phyloP scores from a whole-genome alignment of 2,329 filamentous ascomycete genomes.

The Myotisia sp. region DNA sequence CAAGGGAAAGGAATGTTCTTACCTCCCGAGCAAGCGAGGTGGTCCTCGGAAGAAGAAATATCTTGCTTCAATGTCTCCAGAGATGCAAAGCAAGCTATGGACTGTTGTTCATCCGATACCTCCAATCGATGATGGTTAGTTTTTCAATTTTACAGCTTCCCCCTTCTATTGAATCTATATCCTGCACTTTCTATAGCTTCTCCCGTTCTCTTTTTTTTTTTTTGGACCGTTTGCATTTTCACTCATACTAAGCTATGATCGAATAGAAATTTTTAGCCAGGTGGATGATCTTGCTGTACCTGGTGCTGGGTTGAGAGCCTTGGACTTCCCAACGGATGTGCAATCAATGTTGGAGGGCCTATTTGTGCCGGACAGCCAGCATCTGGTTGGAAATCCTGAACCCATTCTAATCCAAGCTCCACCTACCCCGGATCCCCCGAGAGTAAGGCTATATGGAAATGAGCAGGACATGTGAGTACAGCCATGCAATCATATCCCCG shows the following conservation, averaged over 20 bases:
- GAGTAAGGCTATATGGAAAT: conserved; percentile 27
- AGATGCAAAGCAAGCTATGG: conserved; percentile 6
- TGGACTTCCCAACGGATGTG: conserved; percentile 26
- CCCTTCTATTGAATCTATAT: no score
- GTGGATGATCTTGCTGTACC: conserved; percentile 29
- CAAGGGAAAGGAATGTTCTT: conserved; percentile 29
- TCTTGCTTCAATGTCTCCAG: conserved; percentile 3
- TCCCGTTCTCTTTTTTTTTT: no score
- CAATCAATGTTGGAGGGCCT: conserved; percentile 27
- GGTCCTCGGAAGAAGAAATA: conserved; percentile 30
- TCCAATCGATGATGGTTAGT: conserved; percentile 12
- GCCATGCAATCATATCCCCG: neutral
- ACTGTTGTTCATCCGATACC: conserved; percentile 8
- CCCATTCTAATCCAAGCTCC: conserved; percentile 17
- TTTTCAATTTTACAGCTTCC: conserved; percentile 1
- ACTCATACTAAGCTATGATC: no score
- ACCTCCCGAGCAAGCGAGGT: conserved; percentile 31
- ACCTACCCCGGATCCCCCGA: conserved; percentile 14
- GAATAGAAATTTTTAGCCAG: conserved; percentile 26
- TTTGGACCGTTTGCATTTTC: neutral
- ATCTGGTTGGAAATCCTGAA: conserved; percentile 18
- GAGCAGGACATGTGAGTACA: conserved; percentile 28
- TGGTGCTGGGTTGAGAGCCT: conserved; percentile 26
- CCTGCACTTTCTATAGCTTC: no score
- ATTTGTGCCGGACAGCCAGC: conserved; percentile 16